Conservation (phyloP, 768 basidiomycete genomes). For the Butyriboletus loyo region DNA sequence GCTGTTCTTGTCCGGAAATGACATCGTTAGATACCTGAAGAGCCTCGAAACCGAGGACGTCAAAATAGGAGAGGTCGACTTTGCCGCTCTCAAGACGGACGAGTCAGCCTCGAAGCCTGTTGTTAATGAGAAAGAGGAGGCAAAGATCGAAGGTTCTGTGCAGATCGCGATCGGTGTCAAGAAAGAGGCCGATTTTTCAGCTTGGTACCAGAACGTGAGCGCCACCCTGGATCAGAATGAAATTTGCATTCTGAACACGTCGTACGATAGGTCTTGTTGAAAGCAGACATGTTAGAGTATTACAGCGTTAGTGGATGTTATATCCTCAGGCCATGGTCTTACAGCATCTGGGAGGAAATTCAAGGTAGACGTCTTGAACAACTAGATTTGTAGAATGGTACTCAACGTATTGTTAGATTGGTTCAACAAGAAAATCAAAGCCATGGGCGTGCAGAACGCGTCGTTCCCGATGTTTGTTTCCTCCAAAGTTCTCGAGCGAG, state of each 20-base stretch:
- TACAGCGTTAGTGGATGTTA: conserved; percentile 99
- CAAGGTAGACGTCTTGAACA: conserved; percentile 54
- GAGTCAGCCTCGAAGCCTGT: conserved; percentile 35
- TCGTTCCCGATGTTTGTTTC: conserved; percentile 99
- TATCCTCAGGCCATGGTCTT: conserved; percentile 97
- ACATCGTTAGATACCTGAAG: conserved; percentile 69
- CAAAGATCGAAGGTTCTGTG: conserved; percentile 82
- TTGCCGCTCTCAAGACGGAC: conserved; percentile 55
- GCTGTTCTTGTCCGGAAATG: conserved; percentile 73
- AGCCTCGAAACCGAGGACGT: conserved; percentile 63
- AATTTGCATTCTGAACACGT: conserved; percentile 4
- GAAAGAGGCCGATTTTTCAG: conserved; percentile 93
- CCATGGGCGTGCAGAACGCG: conserved; percentile 92
- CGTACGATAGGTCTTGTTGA: conserved; percentile 77
- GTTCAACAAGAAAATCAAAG: conserved; percentile 92
- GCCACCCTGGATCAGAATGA: not conserved
- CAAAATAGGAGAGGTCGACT: conserved; percentile 74
- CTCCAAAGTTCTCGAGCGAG: conserved; percentile 84
- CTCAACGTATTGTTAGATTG: conserved; percentile 55
- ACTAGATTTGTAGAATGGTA: not conserved
- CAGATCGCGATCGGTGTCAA: conserved; percentile 93
- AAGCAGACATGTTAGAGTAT: conserved; percentile 99
- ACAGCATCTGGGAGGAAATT: conserved; percentile 95
- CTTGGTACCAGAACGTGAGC: conserved; percentile 89
- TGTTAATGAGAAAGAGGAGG: conserved; percentile 64